Evolutionary conservation across 2,329 filamentous ascomycete genomes (phyloP).

Genomic region (Akanthomyces dipterigenus): DNA sequence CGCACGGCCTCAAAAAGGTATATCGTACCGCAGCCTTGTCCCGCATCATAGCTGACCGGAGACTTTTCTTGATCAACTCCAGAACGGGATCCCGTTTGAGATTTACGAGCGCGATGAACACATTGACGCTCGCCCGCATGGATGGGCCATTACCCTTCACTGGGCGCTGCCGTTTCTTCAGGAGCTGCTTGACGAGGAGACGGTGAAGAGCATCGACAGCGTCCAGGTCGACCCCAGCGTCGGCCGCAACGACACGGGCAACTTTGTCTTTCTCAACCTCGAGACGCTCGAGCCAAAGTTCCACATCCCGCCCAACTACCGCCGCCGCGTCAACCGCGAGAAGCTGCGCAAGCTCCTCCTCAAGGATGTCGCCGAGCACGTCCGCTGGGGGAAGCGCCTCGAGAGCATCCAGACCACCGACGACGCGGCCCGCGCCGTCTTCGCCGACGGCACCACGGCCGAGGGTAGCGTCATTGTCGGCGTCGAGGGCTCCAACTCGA

Average conservation of each 20-base stretch:
- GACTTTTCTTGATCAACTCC: not conserved
- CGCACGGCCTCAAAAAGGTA: slow-evolving; percentile 31
- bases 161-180: slow-evolving; percentile 40
- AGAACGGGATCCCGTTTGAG: slow-evolving; percentile 26
- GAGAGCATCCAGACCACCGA: slow-evolving; percentile 18
- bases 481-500: slow-evolving; percentile 34
- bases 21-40: not conserved
- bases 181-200: slow-evolving; percentile 20
- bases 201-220: slow-evolving; percentile 19
- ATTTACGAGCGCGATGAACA: slow-evolving; percentile 26
- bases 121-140: slow-evolving; percentile 30
- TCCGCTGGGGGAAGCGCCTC: slow-evolving; percentile 28
- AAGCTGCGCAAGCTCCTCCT: slow-evolving; percentile 27
- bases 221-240: slow-evolving; percentile 30
- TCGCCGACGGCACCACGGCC: slow-evolving; percentile 26
- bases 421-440: slow-evolving; percentile 20
- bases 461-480: slow-evolving; percentile 31
- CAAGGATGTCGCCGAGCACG: slow-evolving; percentile 20
- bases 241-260: slow-evolving; percentile 30
- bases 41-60: not conserved
- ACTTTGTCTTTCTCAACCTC: slow-evolving; percentile 35
- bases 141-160: slow-evolving; percentile 56
- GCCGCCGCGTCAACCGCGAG: slow-evolving; percentile 30
- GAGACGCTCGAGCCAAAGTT: slow-evolving; percentile 31
- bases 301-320: slow-evolving; percentile 30